Evolutionary conservation across 345 rosid genomes (phyloP).

Genomic region (Kandelia obovata): DNA sequence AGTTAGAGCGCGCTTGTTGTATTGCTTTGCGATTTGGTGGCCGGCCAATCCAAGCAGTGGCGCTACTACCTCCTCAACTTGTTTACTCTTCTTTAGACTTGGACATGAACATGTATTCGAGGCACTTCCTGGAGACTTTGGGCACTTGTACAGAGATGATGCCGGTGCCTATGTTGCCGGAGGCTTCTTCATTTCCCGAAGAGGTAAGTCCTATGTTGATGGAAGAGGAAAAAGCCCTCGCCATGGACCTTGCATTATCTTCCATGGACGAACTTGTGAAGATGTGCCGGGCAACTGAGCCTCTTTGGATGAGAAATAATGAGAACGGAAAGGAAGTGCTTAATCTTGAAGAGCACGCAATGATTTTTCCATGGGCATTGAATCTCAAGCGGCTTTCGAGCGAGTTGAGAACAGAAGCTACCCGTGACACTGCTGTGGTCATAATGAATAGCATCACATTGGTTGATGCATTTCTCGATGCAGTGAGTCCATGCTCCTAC

Average conservation of each 20-base stretch:
- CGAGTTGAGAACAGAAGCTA: slow-evolving; percentile 63
- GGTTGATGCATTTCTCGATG: slow-evolving; percentile 73
- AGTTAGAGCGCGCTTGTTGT: slow-evolving; percentile 73
- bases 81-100: slow-evolving; percentile 58
- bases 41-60: slow-evolving; percentile 45
- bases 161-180: slow-evolving; percentile 46
- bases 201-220: slow-evolving; percentile 39
- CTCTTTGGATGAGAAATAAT: slow-evolving; percentile 58
- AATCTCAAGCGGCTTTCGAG: slow-evolving; percentile 35
- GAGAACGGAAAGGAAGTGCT: slow-evolving; percentile 42
- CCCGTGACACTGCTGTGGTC: slow-evolving; percentile 62
- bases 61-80: slow-evolving; percentile 31
- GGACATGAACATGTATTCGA: slow-evolving; percentile 66
- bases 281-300: slow-evolving; percentile 58
- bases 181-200: slow-evolving; percentile 24
- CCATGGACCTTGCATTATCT: slow-evolving; percentile 64
- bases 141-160: slow-evolving; percentile 41
- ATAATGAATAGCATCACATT: slow-evolving; percentile 87
- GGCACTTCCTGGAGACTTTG: slow-evolving; percentile 43
- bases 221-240: slow-evolving; percentile 66
- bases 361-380: slow-evolving; percentile 66
- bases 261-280: slow-evolving; percentile 62
- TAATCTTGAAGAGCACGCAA: slow-evolving; percentile 59
- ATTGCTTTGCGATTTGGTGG: slow-evolving; percentile 52
- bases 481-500: slow-evolving; percentile 39